Conservation (phyloP, 345 rosid genomes). For the Nasturtium officinale region DNA sequence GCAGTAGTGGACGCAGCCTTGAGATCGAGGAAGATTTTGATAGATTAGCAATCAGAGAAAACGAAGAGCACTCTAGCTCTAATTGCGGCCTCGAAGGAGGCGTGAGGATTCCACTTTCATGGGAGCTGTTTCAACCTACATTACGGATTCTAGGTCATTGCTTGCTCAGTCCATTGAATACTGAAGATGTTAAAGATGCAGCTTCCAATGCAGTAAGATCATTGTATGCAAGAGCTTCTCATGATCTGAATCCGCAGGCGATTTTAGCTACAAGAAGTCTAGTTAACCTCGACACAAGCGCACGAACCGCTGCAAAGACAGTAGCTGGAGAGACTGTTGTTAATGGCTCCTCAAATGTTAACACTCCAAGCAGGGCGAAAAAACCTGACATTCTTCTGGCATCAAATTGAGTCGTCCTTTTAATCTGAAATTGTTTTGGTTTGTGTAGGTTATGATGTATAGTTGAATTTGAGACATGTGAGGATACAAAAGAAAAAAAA, state of each 20-base stretch:
- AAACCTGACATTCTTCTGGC: constrained; percentile 85
- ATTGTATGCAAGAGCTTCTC: constrained; percentile 89
- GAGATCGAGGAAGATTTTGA: constrained; percentile 49
- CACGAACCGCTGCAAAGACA: constrained; percentile 56
- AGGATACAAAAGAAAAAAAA: background rate
- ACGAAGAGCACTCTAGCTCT: constrained; percentile 29
- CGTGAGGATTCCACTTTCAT: constrained; percentile 84
- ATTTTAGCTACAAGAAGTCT: constrained; percentile 81
- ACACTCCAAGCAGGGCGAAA: constrained; percentile 82
- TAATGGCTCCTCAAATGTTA: constrained; percentile 62
- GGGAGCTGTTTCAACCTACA: constrained; percentile 87
- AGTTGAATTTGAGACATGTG: constrained; percentile 22
- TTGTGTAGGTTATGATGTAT: constrained; percentile 36
- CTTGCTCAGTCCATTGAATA: constrained; percentile 76
- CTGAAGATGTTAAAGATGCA: constrained; percentile 71
- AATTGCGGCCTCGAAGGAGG: constrained; percentile 45
- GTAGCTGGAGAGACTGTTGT: constrained; percentile 50
- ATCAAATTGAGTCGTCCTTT: constrained; percentile 65
- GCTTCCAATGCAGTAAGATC: constrained; percentile 79
- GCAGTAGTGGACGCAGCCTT: constrained; percentile 40
- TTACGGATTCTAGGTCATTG: constrained; percentile 85
- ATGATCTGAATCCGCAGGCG: constrained; percentile 89
- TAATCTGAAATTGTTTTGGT: background rate
- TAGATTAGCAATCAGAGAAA: constrained; percentile 47
- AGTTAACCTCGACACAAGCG: constrained; percentile 78